Base-by-base conservation (phyloP, 208 protist species). In the Leishmania martiniquensis region DNA sequence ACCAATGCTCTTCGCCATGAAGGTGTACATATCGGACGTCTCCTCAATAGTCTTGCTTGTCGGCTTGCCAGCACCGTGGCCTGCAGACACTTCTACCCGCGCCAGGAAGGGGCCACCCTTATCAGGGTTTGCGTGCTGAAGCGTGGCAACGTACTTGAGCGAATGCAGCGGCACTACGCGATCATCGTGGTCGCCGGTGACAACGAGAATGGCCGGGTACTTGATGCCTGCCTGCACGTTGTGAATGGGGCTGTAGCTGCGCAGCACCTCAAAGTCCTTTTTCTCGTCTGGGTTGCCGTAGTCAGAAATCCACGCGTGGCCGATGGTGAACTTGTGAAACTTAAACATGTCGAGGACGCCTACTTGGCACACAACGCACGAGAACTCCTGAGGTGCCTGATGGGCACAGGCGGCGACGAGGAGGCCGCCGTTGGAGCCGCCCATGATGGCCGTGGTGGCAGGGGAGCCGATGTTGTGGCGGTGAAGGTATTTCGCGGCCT, bases 261-360 rank as follows among this genome's bases (percentile, higher is more conserved):
- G 89, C 57, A 99, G 34, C 45, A 94, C 91, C 59, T 93, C 86
- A 70, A 99, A 99, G 86, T 99, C 95, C 66, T 96, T 87, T 59
- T 90, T 83, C 39, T 95, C 88, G 72, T 99, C 96, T 39, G 97
- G 94, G 82, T 98, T 75, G 73, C 97, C 97, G 84, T 98, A 99
- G 81, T 99, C 97, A 15, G 92, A 96, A 75, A 84, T 98, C 96
- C 97, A 98, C 13, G 91, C 91, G 54, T 95, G 90, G 47, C 98
- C 98, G 83, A 98, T 98, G 67, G 97, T 98, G 77, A 99, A 98
- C 83, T 98, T 98, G 88, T 99, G 95, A 82, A 98, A 99, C 82
- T 97, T 96, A 82, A 91, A 96, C 93, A 99, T 96, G 84, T 99
- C 97, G 72, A 99, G 78, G 42, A 99, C 95, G 29, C 93, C 94